Evolutionary conservation across 148 eudicot species (phyloP).

Genomic region (Nepenthes gracilis): DNA sequence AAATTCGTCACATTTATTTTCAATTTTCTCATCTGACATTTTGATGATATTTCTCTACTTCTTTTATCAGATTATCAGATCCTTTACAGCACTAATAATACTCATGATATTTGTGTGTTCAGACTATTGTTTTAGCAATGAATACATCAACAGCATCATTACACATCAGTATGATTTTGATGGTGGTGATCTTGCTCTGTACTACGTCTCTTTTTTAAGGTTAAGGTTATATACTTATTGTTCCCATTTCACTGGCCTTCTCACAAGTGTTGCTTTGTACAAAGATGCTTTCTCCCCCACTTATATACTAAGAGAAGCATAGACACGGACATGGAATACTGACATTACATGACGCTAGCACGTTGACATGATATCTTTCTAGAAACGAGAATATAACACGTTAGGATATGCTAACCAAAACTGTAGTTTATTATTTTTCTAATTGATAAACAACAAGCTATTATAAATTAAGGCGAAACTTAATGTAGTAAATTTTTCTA

Average conservation of each 20-base stretch:
- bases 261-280: background rate
- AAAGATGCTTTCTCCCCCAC: background rate
- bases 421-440: too few relatives aligned
- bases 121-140: constrained; percentile 49
- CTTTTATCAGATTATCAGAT: background rate
- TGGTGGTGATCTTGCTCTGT: constrained; percentile 36
- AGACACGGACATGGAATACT: too few relatives aligned
- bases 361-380: too few relatives aligned
- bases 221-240: constrained; percentile 11
- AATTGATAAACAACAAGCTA: too few relatives aligned
- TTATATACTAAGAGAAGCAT: too few relatives aligned
- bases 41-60: background rate
- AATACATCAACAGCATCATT: constrained; percentile 39
- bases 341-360: too few relatives aligned
- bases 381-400: too few relatives aligned
- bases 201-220: constrained; percentile 49
- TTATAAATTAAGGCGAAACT: too few relatives aligned
- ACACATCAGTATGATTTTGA: constrained; percentile 36
- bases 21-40: background rate
- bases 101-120: constrained; percentile 11
- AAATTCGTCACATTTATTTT: background rate
- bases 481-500: background rate
- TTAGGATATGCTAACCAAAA: too few relatives aligned
- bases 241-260: background rate
- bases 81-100: background rate